Evolutionary conservation across 495 filamentous ascomycete species (phyloP).

Genomic region (Neurospora intermedia): DNA sequence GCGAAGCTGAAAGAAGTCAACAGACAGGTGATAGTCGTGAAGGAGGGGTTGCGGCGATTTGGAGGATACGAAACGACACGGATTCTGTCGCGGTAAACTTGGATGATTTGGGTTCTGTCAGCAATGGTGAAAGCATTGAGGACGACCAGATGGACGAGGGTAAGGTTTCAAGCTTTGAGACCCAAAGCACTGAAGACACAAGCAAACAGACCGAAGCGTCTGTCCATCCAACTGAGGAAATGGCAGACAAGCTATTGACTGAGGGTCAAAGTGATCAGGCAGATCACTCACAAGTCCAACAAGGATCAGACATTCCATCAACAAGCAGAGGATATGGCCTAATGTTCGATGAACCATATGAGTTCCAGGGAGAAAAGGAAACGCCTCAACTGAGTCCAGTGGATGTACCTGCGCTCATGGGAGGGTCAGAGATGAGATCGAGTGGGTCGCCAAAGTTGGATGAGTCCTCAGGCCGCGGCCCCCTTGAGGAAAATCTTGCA

Average conservation of each 20-base stretch:
- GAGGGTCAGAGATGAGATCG: neutral
- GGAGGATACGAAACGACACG: slow-evolving; percentile 19
- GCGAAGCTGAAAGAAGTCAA: slow-evolving; percentile 7
- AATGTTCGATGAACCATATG: neutral
- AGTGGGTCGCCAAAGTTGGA: slow-evolving; percentile 15
- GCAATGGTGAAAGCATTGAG: slow-evolving; percentile 9
- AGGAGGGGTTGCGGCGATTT: slow-evolving; percentile 32
- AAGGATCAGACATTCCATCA: neutral
- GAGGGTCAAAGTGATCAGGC: neutral
- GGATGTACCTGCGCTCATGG: neutral
- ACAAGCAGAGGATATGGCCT: neutral
- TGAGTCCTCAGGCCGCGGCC: slow-evolving; percentile 30
- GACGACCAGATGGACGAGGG: neutral
- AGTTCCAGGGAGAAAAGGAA: neutral
- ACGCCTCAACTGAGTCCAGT: neutral
- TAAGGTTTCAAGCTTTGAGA: neutral
- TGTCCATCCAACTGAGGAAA: neutral
- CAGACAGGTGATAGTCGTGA: slow-evolving; percentile 26
- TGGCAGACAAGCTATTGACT: neutral
- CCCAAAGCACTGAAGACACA: neutral
- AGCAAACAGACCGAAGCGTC: neutral
- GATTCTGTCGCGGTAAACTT: slow-evolving; percentile 44
- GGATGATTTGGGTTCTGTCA: slow-evolving; percentile 37
- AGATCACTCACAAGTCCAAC: neutral
- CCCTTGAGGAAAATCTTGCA: slow-evolving; percentile 42